phyloP scores from a whole-genome alignment of 371 early-diverging fungal species.

The Rhizopus arrhizus region DNA sequence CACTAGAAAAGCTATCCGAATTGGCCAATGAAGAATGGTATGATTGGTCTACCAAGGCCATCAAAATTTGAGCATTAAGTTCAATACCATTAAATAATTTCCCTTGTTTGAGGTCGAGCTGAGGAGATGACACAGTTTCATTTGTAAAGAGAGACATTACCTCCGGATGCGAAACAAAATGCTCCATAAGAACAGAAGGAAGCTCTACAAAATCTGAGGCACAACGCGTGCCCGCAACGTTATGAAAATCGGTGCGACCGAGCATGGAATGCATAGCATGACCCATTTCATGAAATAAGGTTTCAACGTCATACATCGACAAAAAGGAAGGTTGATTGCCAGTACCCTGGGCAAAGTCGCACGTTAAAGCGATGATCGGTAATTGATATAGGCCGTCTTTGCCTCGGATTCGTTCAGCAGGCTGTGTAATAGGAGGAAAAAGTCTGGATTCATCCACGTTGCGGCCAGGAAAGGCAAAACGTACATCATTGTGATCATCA shows the following conservation, averaged over 20 bases:
- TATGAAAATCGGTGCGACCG: constrained; percentile 92
- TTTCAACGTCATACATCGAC: constrained; percentile 82
- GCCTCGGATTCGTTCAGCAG: constrained; percentile 41
- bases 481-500: constrained; percentile 51
- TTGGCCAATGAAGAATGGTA: constrained; percentile 58
- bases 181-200: constrained; percentile 94
- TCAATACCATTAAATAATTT: constrained; percentile 72
- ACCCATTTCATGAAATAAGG: constrained; percentile 98
- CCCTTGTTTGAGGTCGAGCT: constrained; percentile 55
- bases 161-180: constrained; percentile 76
- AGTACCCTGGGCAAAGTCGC: constrained; percentile 60
- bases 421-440: constrained; percentile 28
- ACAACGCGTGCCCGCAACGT: constrained; percentile 92
- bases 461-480: constrained; percentile 47
- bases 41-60: constrained; percentile 87
- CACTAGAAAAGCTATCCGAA: constrained; percentile 52
- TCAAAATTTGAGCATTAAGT: constrained; percentile 82
- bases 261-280: constrained; percentile 98
- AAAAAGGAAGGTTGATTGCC: constrained; percentile 51
- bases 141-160: constrained; percentile 72
- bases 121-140: constrained; percentile 39
- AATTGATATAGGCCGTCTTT: constrained; percentile 64
- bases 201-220: constrained; percentile 96
- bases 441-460: constrained; percentile 29
- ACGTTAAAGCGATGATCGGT: constrained; percentile 78